Conservation (phyloP, 1,284 basidiomycete species). For the Malassezia slooffiae region DNA sequence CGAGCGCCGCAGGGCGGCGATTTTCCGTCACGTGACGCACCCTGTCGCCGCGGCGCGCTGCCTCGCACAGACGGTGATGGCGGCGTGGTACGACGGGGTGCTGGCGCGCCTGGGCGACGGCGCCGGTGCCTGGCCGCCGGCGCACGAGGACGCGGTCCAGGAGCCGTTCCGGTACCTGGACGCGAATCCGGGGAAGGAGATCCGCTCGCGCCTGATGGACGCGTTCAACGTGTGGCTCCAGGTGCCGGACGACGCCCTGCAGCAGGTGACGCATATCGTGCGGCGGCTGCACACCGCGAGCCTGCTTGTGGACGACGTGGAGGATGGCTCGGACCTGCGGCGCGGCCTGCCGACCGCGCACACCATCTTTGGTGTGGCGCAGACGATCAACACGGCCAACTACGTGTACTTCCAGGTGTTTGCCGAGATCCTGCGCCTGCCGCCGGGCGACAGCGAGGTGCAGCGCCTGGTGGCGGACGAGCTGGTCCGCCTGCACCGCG, state of each 20-base stretch:
- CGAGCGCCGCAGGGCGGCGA: too few relatives aligned
- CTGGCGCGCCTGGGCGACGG: constrained; percentile 28
- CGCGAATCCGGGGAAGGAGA: constrained; percentile 81
- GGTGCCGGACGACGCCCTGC: constrained; percentile 62
- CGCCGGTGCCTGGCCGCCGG: constrained; percentile 46
- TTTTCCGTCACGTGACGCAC: constrained; percentile 9
- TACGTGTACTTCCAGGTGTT: constrained; percentile 72
- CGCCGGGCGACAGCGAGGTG: constrained; percentile 54
- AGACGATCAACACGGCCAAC: constrained; percentile 95
- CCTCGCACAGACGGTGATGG: constrained; percentile 29
- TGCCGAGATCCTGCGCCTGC: constrained; percentile 55
- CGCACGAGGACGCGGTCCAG: constrained; percentile 49
- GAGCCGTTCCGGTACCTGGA: constrained; percentile 84
- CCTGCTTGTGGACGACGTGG: constrained; percentile 90
- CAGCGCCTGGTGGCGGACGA: constrained; percentile 51
- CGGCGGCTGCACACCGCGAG: constrained; percentile 90
- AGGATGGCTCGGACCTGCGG: constrained; percentile 83
- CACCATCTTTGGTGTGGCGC: constrained; percentile 87
- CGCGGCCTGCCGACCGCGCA: constrained; percentile 80
- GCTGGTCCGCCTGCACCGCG: constrained; percentile 77
- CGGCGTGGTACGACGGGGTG: constrained; percentile 37
- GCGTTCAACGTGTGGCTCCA: constrained; percentile 90
- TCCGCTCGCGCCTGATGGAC: constrained; percentile 74
- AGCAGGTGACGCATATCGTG: constrained; percentile 66
- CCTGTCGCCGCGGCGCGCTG: constrained; percentile 42